Evolutionary conservation across 2,329 filamentous ascomycete genomes (phyloP), one percentile per base, ranked within the genome.

Genomic region (Cercospora sp.): DNA sequence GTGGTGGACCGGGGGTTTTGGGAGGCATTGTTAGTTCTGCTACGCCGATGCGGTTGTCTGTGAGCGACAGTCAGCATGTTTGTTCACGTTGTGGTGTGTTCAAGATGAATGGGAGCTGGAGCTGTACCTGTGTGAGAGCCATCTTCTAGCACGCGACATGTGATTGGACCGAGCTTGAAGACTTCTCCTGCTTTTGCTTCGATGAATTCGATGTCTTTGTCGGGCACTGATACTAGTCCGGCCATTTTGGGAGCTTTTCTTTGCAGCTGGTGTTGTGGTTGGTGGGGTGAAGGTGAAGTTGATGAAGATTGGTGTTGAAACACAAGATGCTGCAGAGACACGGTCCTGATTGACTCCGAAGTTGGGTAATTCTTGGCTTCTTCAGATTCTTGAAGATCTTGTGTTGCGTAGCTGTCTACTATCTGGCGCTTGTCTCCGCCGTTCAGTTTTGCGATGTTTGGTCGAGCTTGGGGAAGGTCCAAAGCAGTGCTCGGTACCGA

Each of bases 131-230:
- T 84, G 36, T 80, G 76, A 3, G 82, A 84, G 6, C 84, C 84
- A 71, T 85, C 84, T 78, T 86, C 83, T 77, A 85, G 80, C 67
- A 85, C 79, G 5, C 83, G 78, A 72, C 84, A 84, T 13, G 80
- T 85, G 40, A 84, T 79, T 28, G 82, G 81, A 1, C 84, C 85
- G 6, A 86, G 75, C 53, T 81, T 80, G 65, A 86, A 77, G 10
- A 82, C 80, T 68, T 87, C 85, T 62, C 84, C 84, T 18, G 78
- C 77, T 67, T 80, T 81, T 3, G 80, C 81, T 1, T 83, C 79
- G 12, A 86, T 81, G 70, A 83, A 84, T 75, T 83, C 82, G 71
- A 86, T 80, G 45, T 81, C 80, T 16, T 79, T 75, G 58, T 79
- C 74, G 4, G 82, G 82, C 72, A 83, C 81, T 23, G 74, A 71